phyloP scores from a whole-genome alignment of 305 asterid species.

The Fraxinus paxiana region DNA sequence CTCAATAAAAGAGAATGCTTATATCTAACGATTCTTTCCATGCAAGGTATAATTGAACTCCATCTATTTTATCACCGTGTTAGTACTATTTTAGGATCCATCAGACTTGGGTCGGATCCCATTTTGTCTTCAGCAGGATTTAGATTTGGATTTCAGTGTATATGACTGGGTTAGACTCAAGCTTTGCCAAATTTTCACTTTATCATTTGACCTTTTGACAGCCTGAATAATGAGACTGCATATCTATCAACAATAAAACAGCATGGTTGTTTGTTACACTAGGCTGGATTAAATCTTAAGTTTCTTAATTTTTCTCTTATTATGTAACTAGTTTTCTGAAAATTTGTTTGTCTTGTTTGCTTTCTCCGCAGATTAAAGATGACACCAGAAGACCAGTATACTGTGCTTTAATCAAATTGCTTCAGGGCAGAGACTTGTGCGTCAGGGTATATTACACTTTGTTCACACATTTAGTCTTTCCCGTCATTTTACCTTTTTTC shows the following conservation, averaged over 20 bases:
- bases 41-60: not conserved
- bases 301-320: conserved; percentile 15
- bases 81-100: not conserved
- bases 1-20: not conserved
- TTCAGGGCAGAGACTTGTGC: conserved; percentile 84
- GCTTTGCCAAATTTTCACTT: not conserved
- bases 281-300: conserved; percentile 10
- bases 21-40: not conserved
- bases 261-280: not conserved
- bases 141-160: not conserved
- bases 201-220: conserved; percentile 1
- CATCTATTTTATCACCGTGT: not conserved
- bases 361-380: conserved; percentile 64
- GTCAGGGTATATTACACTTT: conserved; percentile 63
- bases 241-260: not conserved
- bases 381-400: conserved; percentile 85
- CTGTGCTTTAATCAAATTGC: conserved; percentile 84
- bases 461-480: not conserved
- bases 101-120: not conserved
- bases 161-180: not conserved
- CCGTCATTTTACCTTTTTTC: not conserved
- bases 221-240: not conserved
- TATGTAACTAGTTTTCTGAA: conserved; percentile 16
- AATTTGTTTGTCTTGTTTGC: conserved; percentile 20
- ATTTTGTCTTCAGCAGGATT: conserved; percentile 1